Base-by-base conservation (phyloP, 257 asterid genomes). In the Vinca minor region DNA sequence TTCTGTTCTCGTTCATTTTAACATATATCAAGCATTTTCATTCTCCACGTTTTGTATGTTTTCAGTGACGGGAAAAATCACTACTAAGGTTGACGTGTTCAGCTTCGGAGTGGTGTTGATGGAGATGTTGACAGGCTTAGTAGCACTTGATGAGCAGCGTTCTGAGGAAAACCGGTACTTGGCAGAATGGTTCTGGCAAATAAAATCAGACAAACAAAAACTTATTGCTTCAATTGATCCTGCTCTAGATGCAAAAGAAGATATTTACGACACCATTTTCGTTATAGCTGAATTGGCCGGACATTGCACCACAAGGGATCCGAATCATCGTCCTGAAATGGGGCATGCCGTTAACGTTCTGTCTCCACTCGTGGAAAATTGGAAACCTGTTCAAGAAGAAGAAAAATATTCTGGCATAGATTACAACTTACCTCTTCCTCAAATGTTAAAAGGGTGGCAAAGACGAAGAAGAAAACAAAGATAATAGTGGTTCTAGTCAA, bases 51-150 rank as follows among this genome's bases (percentile, higher is more conserved):
- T n/a, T 44, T 26, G 55, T 41, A 25, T 62, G 17, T 62, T 46
- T 67, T 1, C 74, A 88, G 92, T 82, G 65, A 88, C 96, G 0
- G 96, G 96, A 23, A 84, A 82, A 74, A 82, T 88, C 28, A 84
- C 95, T 7, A 85, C 92, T 5, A 88, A 85, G 74, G 88, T 85
- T 34, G 96, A 88, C 59, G 87, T 88, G 45, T 88, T 81, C 84
- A 88, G 96, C 85, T 85, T 82, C 20, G 96, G 96, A 25, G 94
- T 88, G 35, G 85, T 88, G 25, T 77, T 85, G 65, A 77, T 88
- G 86, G 96, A 88, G 62, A 84, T 88, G 4, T 60, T 88, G 77
- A 88, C 95, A 0, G 95, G 96, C 56, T 35, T 84, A 63, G 62
- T 57, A 5, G 95, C 96, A 5, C 88, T 88, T 1, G 96, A 85